Conservation (phyloP, 1,284 basidiomycete species). For the Boletus sp. region DNA sequence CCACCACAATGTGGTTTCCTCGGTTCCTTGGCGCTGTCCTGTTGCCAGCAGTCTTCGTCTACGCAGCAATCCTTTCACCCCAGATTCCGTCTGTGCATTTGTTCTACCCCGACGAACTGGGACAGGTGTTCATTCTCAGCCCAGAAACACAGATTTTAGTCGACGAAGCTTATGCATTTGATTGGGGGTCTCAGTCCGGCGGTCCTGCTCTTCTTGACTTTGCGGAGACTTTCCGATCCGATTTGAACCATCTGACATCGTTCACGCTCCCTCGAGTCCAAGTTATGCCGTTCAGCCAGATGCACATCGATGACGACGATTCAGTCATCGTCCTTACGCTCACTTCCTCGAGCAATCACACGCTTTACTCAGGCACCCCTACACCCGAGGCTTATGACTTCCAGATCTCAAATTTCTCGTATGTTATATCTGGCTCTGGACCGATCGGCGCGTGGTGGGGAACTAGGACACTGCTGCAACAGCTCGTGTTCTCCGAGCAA, state of each 20-base stretch:
- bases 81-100: constrained; percentile 30
- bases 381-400: constrained; percentile 39
- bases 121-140: constrained; percentile 14
- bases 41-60: background rate
- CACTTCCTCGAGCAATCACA: constrained; percentile 19
- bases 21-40: background rate
- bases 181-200: background rate
- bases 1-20: constrained; percentile 6
- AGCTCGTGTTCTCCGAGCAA: constrained; percentile 27
- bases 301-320: background rate
- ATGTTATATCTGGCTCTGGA: constrained; percentile 33
- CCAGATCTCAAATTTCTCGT: constrained; percentile 23
- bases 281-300: background rate
- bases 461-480: constrained; percentile 39
- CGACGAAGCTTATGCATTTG: constrained; percentile 12
- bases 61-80: constrained; percentile 11
- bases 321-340: constrained; percentile 28
- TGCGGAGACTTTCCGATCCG: constrained; percentile 24
- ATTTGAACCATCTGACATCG: constrained; percentile 23
- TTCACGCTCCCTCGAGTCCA: constrained; percentile 17
- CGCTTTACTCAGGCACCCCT: constrained; percentile 30
- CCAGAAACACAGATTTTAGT: constrained; percentile 25
- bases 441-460: constrained; percentile 40
- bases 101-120: constrained; percentile 13
- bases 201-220: constrained; percentile 25